Evolutionary conservation across 2,329 filamentous ascomycete genomes (phyloP).

Genomic region (Calonectria montana): DNA sequence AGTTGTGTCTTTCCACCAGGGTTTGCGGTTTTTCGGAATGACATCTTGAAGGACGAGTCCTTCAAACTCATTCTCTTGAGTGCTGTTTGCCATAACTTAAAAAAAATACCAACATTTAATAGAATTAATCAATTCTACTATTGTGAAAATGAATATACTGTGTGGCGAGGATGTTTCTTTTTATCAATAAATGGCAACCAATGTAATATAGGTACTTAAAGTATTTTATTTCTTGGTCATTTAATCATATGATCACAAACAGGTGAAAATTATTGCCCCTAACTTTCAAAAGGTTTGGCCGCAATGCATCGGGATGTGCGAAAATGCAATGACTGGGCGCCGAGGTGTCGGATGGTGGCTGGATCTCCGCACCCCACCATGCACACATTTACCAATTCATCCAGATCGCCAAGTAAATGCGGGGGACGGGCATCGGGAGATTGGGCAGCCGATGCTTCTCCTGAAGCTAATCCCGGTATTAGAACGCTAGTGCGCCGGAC

Average conservation of each 20-base stretch:
- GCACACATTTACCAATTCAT: neutral
- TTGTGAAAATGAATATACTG: no score
- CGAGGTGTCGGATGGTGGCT: neutral
- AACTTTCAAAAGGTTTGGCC: neutral
- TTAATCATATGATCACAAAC: slow-evolving; percentile 5
- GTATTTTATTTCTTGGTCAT: neutral
- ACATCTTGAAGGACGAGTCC: slow-evolving; percentile 40
- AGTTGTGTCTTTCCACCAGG: slow-evolving; percentile 36
- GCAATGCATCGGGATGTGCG: slow-evolving; percentile 6
- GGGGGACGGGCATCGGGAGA: slow-evolving; percentile 12
- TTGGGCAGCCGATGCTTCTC: neutral
- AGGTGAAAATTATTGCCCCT: neutral
- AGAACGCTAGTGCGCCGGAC: neutral
- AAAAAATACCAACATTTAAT: neutral
- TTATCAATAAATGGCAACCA: neutral
- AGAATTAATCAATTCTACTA: neutral
- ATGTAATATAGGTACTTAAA: neutral
- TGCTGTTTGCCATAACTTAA: slow-evolving; percentile 2
- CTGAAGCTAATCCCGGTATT: neutral
- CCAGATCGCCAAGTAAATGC: neutral
- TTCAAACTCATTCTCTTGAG: slow-evolving; percentile 33
- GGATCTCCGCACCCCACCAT: neutral
- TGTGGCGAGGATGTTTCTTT: neutral
- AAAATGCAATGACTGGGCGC: neutral
- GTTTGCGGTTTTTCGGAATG: slow-evolving; percentile 34